Base-by-base conservation (phyloP, 2,329 filamentous ascomycete genomes). In the Chaetomium sp. region DNA sequence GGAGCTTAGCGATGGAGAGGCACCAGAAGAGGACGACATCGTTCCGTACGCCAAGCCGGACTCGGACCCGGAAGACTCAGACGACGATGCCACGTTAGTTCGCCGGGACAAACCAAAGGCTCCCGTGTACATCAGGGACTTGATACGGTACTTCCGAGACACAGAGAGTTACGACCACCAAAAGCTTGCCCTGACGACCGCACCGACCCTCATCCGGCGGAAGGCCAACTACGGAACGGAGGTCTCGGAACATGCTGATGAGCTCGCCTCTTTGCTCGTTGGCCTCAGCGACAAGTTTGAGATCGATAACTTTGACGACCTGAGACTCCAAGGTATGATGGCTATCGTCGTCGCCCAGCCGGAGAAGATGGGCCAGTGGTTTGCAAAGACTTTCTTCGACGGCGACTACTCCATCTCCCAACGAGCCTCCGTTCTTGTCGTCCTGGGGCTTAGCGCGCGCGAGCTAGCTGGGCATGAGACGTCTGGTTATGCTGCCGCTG, bases 331-430 rank as follows among this genome's bases (percentile, higher is more conserved):
- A 68, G 85, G 86, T 11, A 86, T 99, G 75, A 84, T 96, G 45
- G 88, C 91, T 0, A 72, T 96, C 6, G 75, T 96, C 0, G 78
- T 94, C 2, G 85, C 89, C 0, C 82, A 88, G 61, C 89, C 94
- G 0, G 74, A 81, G 49, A 78, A 81, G 52, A 89, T 96, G 81
- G 91, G 85, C 0, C 88, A 84, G 11, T 95, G 89, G 87, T 89
- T 95, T 56, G 84, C 87, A 3, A 84, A 85, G 55, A 87, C 88
- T 0, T 95, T 94, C 68, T 97, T 96, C 68, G 86, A 90, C 43
- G 91, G 91, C 12, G 94, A 99, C 67, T 91, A 94, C 70, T 96
- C 91, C 0, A 75, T 97, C 40, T 82, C 86, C 0, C 92, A 97
- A 68, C 81, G 94, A 41, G 88, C 87, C 6, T 83, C 88, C 0